Percentiles rank a stretch among this genome's conserved stretches.
Evolutionary conservation across 169 alveolate genomes (phyloP).

Genomic region (Perkinsus chesapeaki): DNA sequence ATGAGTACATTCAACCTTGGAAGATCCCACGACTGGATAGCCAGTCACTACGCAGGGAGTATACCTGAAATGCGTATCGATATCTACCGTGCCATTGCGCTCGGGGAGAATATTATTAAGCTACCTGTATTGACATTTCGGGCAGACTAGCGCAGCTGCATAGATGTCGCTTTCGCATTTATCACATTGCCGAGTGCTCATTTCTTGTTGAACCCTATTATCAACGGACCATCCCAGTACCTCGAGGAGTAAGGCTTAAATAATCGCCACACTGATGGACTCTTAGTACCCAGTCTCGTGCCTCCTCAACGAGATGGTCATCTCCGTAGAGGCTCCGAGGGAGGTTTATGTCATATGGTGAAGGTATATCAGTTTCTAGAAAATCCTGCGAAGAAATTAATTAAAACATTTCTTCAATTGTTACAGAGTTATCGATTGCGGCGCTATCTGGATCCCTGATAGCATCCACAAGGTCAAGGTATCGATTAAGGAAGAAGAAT

Average conservation of each 20-base stretch:
- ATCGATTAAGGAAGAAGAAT: conserved; percentile 72
- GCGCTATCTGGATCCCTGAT: conserved; percentile 78
- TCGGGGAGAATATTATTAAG: conserved; percentile 6
- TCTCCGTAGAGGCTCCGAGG: conserved; percentile 29
- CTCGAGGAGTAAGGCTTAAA: too few relatives aligned
- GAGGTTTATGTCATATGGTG: conserved; percentile 68
- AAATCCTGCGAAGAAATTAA: conserved; percentile 26
- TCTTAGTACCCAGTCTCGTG: conserved; percentile 77
- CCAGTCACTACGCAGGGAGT: conserved; percentile 78
- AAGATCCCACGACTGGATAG: conserved; percentile 58
- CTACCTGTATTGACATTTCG: conserved; percentile 43
- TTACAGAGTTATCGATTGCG: conserved; percentile 38
- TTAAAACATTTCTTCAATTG: conserved; percentile 53
- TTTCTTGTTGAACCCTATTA: conserved; percentile 41
- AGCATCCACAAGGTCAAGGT: conserved; percentile 79
- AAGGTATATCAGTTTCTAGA: conserved; percentile 77
- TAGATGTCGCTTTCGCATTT: conserved; percentile 59
- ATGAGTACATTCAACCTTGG: conserved; percentile 53
- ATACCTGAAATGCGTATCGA: not conserved
- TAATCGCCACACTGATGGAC: too few relatives aligned
- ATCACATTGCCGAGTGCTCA: conserved; percentile 59
- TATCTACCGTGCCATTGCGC: not conserved
- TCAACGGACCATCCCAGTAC: conserved; percentile 54
- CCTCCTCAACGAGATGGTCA: conserved; percentile 56
- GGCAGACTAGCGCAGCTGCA: conserved; percentile 57